Percentiles rank a stretch among this genome's conserved stretches.
Conservation (phyloP, 495 filamentous ascomycete species). For the Talaromyces wortmannii region DNA sequence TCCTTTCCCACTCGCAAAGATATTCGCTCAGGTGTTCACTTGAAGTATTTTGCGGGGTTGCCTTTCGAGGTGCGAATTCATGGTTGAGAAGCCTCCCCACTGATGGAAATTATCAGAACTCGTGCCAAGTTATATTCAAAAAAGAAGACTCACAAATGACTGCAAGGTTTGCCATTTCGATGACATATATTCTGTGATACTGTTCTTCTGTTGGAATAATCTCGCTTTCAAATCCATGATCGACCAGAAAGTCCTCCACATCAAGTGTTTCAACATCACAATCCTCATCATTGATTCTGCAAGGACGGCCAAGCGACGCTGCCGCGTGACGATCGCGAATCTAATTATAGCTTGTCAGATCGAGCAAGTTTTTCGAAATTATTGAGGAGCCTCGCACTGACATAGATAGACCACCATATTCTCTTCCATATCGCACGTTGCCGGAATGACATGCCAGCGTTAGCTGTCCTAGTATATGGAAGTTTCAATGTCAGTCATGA, state of each 20-base stretch:
- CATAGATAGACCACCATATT: slow-evolving; percentile 19
- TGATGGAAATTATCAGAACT: too few species aligned
- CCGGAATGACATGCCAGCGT: too few species aligned
- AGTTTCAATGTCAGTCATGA: not conserved
- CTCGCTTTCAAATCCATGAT: slow-evolving; percentile 7
- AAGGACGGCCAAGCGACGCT: slow-evolving; percentile 75
- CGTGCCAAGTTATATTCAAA: too few species aligned
- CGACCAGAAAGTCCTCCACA: slow-evolving; percentile 12
- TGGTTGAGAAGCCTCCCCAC: too few species aligned
- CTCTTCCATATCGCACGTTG: slow-evolving; percentile 1
- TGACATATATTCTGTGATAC: too few species aligned
- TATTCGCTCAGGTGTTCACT: too few species aligned
- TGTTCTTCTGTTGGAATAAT: too few species aligned
- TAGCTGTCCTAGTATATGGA: not conserved
- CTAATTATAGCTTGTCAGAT: slow-evolving; percentile 38
- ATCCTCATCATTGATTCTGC: slow-evolving; percentile 46
- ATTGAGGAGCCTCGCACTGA: not conserved
- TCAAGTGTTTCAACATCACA: slow-evolving; percentile 21
- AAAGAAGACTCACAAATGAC: too few species aligned
- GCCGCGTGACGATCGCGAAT: slow-evolving; percentile 79
- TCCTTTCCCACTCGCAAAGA: too few species aligned
- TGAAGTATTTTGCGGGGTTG: too few species aligned
- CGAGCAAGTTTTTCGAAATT: not conserved
- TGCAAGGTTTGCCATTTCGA: too few species aligned
- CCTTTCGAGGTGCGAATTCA: too few species aligned